A percentile compares a stretch with the other conserved stretches of the same genome.
These are phyloP conservation scores for Kodamaea restingae DNA, from an alignment of 805 yeast genomes.

Conservation along the genomic window DNA sequence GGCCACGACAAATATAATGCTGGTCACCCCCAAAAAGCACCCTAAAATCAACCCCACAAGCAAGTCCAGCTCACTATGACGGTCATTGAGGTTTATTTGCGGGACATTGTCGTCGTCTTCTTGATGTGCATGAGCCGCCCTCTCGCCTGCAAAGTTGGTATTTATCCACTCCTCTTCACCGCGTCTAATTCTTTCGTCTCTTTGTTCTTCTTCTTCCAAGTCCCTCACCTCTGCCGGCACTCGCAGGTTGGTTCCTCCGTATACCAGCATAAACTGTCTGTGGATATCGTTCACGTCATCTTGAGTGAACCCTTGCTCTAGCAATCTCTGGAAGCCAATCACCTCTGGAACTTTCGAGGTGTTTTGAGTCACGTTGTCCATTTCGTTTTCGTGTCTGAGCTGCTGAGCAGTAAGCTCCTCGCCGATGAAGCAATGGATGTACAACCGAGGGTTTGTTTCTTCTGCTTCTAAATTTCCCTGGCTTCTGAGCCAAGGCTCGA, in stretches of 20 bases:
- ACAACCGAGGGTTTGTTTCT: conserved; percentile 33
- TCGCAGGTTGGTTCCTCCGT: conserved; percentile 23
- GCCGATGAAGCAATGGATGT: conserved; percentile 78
- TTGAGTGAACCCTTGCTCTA: conserved; percentile 78
- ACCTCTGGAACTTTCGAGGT: conserved; percentile 60
- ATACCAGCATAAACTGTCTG: conserved; percentile 66
- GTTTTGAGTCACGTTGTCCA: conserved; percentile 49
- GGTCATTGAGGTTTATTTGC: conserved; percentile 27
- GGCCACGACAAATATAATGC: conserved; percentile 53
- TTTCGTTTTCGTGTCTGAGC: conserved; percentile 45
- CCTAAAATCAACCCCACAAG: conserved; percentile 50
- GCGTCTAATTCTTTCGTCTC: conserved; percentile 45
- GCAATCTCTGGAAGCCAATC: conserved; percentile 78
- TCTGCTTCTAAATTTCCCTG: not conserved
- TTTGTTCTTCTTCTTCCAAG: conserved; percentile 40
- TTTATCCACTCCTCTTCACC: conserved; percentile 81
- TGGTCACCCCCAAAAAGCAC: conserved; percentile 67
- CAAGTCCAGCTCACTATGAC: conserved; percentile 54
- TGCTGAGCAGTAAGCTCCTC: conserved; percentile 54
- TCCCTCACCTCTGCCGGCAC: conserved; percentile 25
- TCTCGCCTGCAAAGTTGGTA: conserved; percentile 51
- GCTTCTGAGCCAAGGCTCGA: conserved; percentile 23
- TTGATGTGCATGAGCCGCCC: conserved; percentile 1
- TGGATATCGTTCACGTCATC: conserved; percentile 72
- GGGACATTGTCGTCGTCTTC: conserved; percentile 7